Base-by-base conservation (phyloP, 805 yeast genomes). In the Candida adriatica region DNA sequence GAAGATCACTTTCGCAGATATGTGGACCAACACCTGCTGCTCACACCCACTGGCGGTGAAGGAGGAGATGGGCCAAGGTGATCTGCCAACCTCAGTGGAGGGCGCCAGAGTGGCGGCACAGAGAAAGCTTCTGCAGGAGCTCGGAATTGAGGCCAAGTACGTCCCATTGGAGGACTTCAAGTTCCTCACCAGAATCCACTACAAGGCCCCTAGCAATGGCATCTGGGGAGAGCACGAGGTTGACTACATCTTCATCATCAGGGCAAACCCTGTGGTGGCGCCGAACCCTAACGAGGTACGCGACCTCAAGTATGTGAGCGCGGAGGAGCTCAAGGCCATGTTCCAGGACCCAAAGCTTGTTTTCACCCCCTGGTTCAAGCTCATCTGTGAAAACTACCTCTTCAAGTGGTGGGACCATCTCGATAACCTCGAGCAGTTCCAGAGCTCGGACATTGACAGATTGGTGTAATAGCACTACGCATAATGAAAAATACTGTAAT, bases 21-120 rank as follows among this genome's bases (percentile, higher is more conserved):
- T 88, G 80, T 92, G 99, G 99, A 92, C 99, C 16, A 92, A 92
- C 58, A 92, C 99, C 2, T 92, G 99, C 61, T 92, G 99, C 58
- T 88, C 97, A 1, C 99, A 92, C 56, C 99, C 99, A 8, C 66
- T 92, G 32, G 86, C 95, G 33, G 74, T 86, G 21, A 70, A 78
- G 23, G 63, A 74, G 22, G 99, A 92, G 58, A 64, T 87, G 53
- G 96, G 96, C 8, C 51, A 62, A 25, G 57, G 57, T 22, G 51
- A 48, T 26, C 64, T 88, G 37, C 58, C 62, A 6, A 61, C 66
- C 21, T 83, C 94, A 7, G 65, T 90, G 6, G 58, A 59, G 17
- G 98, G 98, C 37, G 94, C 75, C 33, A 82, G 76, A 51, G 64
- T 66, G 25, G 98, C 98, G 2, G 96, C 97, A 4, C 81, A 79